Evolutionary conservation across 768 basidiomycete species (phyloP).

Genomic region (Mrakia blollopis): DNA sequence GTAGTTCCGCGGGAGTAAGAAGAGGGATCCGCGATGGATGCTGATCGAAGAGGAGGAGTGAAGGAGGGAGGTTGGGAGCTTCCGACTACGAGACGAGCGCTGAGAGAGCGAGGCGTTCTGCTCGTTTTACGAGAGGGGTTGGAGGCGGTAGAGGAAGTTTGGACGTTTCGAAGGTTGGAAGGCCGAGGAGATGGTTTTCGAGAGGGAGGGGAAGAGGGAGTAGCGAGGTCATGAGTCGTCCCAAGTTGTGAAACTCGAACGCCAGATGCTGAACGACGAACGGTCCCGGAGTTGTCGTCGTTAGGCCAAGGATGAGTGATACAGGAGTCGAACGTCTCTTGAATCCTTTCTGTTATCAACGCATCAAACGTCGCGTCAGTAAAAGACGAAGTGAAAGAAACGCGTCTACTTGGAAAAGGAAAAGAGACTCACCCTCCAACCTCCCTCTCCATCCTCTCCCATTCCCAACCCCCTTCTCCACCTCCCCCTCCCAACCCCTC

Average conservation of each 20-base stretch:
- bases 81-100: neutral
- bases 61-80: neutral
- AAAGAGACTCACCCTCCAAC: neutral
- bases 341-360: neutral
- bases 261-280: neutral
- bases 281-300: neutral
- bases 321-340: neutral
- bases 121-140: neutral
- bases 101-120: neutral
- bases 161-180: neutral
- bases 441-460: conserved; percentile 10
- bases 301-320: neutral
- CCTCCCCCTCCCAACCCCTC: neutral
- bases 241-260: neutral
- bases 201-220: neutral
- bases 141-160: neutral
- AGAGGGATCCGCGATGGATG: neutral
- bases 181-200: neutral
- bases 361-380: neutral
- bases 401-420: no score
- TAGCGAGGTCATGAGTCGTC: neutral
- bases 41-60: no score
- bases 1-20: neutral
- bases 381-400: neutral
- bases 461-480: neutral